Conservation (phyloP, 768 basidiomycete species). For the Boletales sp. region DNA sequence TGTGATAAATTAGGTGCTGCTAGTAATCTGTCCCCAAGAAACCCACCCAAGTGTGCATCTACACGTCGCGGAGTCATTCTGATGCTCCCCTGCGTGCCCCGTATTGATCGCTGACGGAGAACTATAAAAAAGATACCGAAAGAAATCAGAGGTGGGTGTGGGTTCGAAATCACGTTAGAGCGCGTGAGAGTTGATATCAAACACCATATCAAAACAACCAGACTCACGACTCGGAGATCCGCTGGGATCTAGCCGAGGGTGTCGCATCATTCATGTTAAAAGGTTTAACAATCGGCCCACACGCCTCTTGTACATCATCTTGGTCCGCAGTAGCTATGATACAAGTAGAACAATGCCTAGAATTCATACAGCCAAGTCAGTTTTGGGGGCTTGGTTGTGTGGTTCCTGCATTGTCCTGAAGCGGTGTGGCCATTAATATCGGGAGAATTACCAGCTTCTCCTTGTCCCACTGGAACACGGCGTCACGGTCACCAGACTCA, state of each 20-base stretch:
- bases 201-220: too few relatives aligned
- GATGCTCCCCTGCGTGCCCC: neutral
- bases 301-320: neutral
- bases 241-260: neutral
- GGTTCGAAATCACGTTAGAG: too few relatives aligned
- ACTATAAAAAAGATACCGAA: neutral
- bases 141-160: neutral
- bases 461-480: slow-evolving; percentile 48
- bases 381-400: slow-evolving; percentile 23
- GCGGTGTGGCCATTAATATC: slow-evolving; percentile 37
- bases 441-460: slow-evolving; percentile 51
- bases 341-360: neutral
- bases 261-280: neutral
- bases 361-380: slow-evolving; percentile 4
- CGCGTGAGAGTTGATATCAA: too few relatives aligned
- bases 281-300: neutral
- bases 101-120: neutral
- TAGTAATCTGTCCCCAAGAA: too few relatives aligned
- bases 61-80: neutral
- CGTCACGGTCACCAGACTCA: neutral
- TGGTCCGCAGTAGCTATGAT: slow-evolving; percentile 1
- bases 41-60: too few relatives aligned
- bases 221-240: too few relatives aligned
- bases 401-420: slow-evolving; percentile 22
- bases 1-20: neutral